Base-by-base conservation (phyloP, 2,329 filamentous ascomycete genomes). In the Grosmannia serpens region DNA sequence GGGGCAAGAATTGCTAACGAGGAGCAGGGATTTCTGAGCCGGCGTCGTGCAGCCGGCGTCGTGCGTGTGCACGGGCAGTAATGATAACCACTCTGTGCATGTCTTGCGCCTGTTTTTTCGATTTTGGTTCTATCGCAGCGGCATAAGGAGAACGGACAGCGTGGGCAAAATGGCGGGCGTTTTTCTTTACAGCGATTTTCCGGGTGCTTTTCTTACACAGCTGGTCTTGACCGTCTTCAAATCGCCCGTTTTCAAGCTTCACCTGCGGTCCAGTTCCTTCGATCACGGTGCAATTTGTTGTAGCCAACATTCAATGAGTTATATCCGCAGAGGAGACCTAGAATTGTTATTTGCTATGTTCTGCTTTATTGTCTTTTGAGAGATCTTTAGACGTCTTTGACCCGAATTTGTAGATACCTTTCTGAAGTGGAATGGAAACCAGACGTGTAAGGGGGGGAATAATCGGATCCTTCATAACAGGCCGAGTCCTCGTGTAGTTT, bases 11-110 rank as follows among this genome's bases (percentile, higher is more conserved):
- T 26, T 69, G 35, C 59, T 62, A 33, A 62, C 57, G 24, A 1
- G 8, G 17, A 41, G 17, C 41, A 62, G 61, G 57, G 61, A 61
- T 22, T 57, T 59, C 35, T 62, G 46, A 59, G 24, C 33, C 31
- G 17, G 29, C 11, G 27, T 29, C 22, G 29, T 33, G 22, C 3
- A 13, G 29, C 5, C n/a, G 20, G n/a, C n/a, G n/a, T n/a, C n/a
- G n/a, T n/a, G n/a, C n/a, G n/a, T n/a, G n/a, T n/a, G n/a, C n/a
- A n/a, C 29, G 3, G 26, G 22, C 24, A 50, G 50, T 29, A n/a
- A n/a, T 22, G 26, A 20, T 20, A 7, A 22, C n/a, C 10, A 29
- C 51, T 24, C 9, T 38, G 9, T 52, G 4, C 27, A 20, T 31
- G 50, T 44, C 17, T 55, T 33, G 26, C 27, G 2, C 6, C n/a